Percentiles rank a stretch among this genome's conserved stretches.
Evolutionary conservation across 305 asterid genomes (phyloP).

Genomic region (Fraxinus dipetala): DNA sequence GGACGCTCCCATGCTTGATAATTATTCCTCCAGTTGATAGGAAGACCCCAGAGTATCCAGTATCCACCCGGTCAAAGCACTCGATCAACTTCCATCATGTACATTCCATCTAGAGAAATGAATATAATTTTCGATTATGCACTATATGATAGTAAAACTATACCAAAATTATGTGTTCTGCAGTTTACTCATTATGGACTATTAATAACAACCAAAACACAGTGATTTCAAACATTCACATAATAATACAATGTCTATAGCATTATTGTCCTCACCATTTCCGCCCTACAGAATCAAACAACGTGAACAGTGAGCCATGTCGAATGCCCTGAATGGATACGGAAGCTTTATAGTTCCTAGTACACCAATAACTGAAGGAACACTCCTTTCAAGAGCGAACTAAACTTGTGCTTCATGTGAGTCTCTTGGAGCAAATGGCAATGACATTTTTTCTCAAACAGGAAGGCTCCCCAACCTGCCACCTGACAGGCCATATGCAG

Average conservation of each 20-base stretch:
- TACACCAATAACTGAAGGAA: conserved; percentile 47
- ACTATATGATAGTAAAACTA: neutral
- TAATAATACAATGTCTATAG: neutral
- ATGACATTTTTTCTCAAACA: conserved; percentile 41
- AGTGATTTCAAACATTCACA: neutral
- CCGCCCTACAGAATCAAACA: conserved; percentile 46
- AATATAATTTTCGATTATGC: neutral
- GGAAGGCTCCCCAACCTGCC: conserved; percentile 50
- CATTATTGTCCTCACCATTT: conserved; percentile 32
- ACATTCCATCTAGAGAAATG: conserved; percentile 32
- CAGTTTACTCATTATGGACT: neutral
- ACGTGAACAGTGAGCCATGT: conserved; percentile 50
- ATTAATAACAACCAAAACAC: too few relatives aligned
- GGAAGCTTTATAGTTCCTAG: conserved; percentile 45
- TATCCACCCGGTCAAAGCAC: conserved; percentile 50
- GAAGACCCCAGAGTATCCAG: conserved; percentile 52
- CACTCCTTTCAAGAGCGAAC: conserved; percentile 48
- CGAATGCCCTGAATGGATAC: conserved; percentile 44
- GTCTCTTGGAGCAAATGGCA: conserved; percentile 48
- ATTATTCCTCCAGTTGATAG: conserved; percentile 36
- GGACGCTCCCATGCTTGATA: conserved; percentile 38
- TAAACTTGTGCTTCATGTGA: conserved; percentile 50
- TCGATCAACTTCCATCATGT: conserved; percentile 44
- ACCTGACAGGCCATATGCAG: conserved; percentile 26
- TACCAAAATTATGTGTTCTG: neutral